Evolutionary conservation across 441 rosid genomes (phyloP).

Genomic region (Gossypium schwendimanii): DNA sequence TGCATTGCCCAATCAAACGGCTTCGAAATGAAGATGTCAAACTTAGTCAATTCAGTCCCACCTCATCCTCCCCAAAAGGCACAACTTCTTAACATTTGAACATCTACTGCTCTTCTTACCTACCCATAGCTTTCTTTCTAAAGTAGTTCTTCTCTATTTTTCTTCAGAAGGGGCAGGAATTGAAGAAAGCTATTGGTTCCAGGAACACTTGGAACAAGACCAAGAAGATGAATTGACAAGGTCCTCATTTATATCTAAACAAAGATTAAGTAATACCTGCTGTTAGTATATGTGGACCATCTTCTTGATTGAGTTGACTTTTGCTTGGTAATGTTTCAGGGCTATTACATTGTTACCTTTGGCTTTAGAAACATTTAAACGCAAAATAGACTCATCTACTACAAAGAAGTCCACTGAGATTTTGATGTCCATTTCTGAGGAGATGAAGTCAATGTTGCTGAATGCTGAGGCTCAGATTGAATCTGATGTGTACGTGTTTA

Average conservation of each 20-base stretch:
- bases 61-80: conserved; percentile 45
- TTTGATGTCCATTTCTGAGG: conserved; percentile 62
- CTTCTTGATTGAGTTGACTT: conserved; percentile 21
- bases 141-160: conserved; percentile 9
- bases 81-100: conserved; percentile 20
- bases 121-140: conserved; percentile 2
- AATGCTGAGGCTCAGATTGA: conserved; percentile 59
- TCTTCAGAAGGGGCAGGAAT: conserved; percentile 34
- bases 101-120: conserved; percentile 4
- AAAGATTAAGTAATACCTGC: conserved; percentile 6
- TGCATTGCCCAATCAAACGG: conserved; percentile 39
- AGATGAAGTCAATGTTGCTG: conserved; percentile 50
- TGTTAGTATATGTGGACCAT: conserved; percentile 10
- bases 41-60: conserved; percentile 32
- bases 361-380: conserved; percentile 59
- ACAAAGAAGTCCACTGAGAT: conserved; percentile 66
- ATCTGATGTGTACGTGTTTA: conserved; percentile 54
- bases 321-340: conserved; percentile 46
- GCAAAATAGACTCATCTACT: conserved; percentile 56
- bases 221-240: conserved; percentile 54
- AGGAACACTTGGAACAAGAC: conserved; percentile 38
- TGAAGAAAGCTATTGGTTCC: conserved; percentile 27
- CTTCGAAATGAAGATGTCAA: conserved; percentile 31
- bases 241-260: conserved; percentile 20
- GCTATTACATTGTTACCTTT: conserved; percentile 47